Percentiles rank a stretch among this genome's conserved stretches.
These are phyloP conservation scores for Poterioochromonas sp. DNA, from an alignment of 352 stramenopile species.

Conservation along the genomic window DNA sequence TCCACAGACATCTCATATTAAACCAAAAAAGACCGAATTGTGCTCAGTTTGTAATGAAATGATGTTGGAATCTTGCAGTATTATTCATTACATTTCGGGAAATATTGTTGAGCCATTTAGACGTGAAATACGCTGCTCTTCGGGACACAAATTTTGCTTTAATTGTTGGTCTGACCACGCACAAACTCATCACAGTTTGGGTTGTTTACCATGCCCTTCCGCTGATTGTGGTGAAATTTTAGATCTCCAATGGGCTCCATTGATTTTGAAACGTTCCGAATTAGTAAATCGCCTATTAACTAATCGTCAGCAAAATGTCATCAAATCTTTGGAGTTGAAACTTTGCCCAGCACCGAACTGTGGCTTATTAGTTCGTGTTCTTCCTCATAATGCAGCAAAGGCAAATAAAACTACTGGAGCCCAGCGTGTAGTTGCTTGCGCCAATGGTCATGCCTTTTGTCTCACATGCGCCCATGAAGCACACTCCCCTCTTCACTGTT, in stretches of 20 bases:
- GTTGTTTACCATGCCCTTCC: neutral
- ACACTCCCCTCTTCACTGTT: conserved; percentile 67
- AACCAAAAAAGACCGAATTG: neutral
- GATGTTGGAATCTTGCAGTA: neutral
- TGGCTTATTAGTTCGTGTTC: conserved; percentile 18
- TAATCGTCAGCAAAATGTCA: conserved; percentile 60
- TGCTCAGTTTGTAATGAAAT: neutral
- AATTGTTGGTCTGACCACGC: conserved; percentile 22
- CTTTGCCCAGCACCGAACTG: conserved; percentile 49
- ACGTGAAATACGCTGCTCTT: conserved; percentile 1
- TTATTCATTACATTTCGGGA: neutral
- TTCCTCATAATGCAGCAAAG: neutral
- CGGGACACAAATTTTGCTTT: conserved; percentile 29
- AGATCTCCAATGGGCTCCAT: conserved; percentile 64
- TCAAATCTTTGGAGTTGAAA: conserved; percentile 68
- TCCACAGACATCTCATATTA: neutral
- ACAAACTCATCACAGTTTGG: neutral
- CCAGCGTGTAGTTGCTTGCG: conserved; percentile 27
- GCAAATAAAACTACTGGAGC: neutral
- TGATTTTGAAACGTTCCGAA: conserved; percentile 50
- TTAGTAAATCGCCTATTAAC: neutral
- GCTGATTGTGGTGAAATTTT: conserved; percentile 31
- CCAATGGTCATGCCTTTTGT: conserved; percentile 45
- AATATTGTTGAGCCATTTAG: neutral
- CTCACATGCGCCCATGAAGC: conserved; percentile 66